Base-by-base conservation (phyloP, 257 asterid species). In the Forsythia suspensa region DNA sequence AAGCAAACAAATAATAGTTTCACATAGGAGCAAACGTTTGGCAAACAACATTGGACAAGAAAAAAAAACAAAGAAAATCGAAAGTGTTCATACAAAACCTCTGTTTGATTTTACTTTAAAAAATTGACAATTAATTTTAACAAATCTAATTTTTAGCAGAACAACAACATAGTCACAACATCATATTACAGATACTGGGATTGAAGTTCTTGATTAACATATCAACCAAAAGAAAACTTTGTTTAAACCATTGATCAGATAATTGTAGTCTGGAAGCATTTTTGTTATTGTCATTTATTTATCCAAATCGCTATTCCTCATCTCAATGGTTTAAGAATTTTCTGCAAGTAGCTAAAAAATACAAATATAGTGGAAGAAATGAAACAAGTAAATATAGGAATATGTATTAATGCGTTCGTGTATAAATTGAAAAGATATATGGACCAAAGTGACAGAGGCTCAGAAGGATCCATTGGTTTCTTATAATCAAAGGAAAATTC, bases 391-490 rank as follows among this genome's bases (percentile, higher is more conserved):
- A 38, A 67, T 36, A 24, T 2, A 40, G 38, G 34, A 39, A 59
- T 4, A 43, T 3, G 4, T 76, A 52, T 5, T 6, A 24, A 11
- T 12, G 8, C 1, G 40, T 36, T 15, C 20, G 39, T 6, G 37
- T 0, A 9, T 21, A 21, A 37, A 68, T 15, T 34, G 36, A 68
- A 13, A 42, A 18, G 2, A 6, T 21, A 52, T 71, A 78, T 67
- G 79, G 12, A 65, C 18, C 6, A 65, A 11, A 1, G 34, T 29
- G 34, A 29, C 34, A 29, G 37, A 18, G 77, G 94, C 93, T 91
- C 96, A 91, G 96, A 88, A 93, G 98, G 98, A 92, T 93, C 98
- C 97, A 92, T 92, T 93, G 97, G 97, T 88, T 80, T 81, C 77
- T 55, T 88, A 41, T 84, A 91, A 88, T 94, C 97, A 91, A 71